Evolutionary conservation across 345 rosid genomes (phyloP).

Genomic region (Acer campestre): DNA sequence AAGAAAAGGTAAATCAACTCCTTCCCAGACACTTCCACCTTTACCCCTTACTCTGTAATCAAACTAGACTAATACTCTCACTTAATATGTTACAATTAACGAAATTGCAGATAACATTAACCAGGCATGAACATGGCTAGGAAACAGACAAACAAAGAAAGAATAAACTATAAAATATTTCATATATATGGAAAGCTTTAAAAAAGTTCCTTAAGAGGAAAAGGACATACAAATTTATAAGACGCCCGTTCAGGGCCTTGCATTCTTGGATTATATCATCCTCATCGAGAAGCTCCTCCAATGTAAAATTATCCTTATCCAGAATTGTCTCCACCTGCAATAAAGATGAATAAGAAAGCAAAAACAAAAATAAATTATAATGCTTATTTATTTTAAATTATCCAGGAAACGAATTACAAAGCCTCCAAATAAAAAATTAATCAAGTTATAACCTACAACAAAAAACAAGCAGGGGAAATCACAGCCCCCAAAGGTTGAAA

Average conservation of each 20-base stretch:
- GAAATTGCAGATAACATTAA: background rate
- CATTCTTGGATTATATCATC: constrained; percentile 98
- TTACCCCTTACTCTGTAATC: background rate
- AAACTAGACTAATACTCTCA: background rate
- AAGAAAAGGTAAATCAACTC: background rate
- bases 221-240: constrained; percentile 72
- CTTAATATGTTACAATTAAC: background rate
- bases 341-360: constrained; percentile 9
- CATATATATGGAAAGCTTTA: background rate
- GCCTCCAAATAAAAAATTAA: background rate
- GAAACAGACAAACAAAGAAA: background rate
- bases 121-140: background rate
- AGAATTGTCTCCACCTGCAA: constrained; percentile 88
- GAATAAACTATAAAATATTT: background rate
- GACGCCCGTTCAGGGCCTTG: constrained; percentile 87
- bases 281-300: constrained; percentile 96
- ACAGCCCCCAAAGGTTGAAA: background rate
- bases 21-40: background rate
- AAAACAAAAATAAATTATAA: background rate
- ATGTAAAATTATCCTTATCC: constrained; percentile 78
- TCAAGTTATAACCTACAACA: background rate
- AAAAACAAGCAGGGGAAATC: background rate
- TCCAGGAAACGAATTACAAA: background rate
- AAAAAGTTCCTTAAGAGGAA: background rate
- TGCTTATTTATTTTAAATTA: background rate